Evolutionary conservation across 1,284 basidiomycete species (phyloP).

Genomic region (Pholiota adiposa): DNA sequence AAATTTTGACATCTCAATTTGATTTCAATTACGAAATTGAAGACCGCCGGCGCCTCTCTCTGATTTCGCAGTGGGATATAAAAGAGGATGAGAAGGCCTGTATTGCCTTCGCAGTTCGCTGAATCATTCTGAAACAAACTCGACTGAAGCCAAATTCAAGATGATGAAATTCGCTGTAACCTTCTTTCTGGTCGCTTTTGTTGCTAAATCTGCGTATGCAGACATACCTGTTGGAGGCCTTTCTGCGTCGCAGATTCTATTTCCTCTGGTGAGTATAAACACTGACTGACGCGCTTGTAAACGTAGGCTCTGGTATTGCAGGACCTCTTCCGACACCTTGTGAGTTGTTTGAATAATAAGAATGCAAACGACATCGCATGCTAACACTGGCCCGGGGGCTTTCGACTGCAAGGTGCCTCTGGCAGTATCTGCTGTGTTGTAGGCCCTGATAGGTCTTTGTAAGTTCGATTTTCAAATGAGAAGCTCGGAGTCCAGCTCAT

Average conservation of each 20-base stretch:
- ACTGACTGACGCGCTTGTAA: neutral
- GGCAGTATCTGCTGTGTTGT: constrained; percentile 21
- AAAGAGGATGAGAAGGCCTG: neutral
- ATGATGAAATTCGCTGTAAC: constrained; percentile 16
- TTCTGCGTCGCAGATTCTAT: constrained; percentile 7
- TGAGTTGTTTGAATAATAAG: neutral
- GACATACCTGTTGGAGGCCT: constrained; percentile 22
- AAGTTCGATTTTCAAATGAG: neutral
- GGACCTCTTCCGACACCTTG: constrained; percentile 17
- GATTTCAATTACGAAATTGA: neutral
- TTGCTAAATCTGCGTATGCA: neutral
- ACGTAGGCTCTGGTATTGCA: constrained; percentile 16
- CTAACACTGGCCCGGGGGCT: neutral
- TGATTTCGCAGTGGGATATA: neutral
- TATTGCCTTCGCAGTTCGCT: neutral
- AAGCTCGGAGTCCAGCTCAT: neutral
- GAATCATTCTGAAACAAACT: neutral
- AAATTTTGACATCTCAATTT: neutral
- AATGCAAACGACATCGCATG: neutral
- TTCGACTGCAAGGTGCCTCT: constrained; percentile 1
- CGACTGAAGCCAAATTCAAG: neutral
- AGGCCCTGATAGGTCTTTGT: constrained; percentile 20
- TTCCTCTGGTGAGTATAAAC: neutral
- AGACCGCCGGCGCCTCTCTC: neutral
- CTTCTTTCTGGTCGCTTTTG: constrained; percentile 10